Evolutionary conservation across 75 land plant species (phyloP).

Genomic region (Ceratopteris richardii): DNA sequence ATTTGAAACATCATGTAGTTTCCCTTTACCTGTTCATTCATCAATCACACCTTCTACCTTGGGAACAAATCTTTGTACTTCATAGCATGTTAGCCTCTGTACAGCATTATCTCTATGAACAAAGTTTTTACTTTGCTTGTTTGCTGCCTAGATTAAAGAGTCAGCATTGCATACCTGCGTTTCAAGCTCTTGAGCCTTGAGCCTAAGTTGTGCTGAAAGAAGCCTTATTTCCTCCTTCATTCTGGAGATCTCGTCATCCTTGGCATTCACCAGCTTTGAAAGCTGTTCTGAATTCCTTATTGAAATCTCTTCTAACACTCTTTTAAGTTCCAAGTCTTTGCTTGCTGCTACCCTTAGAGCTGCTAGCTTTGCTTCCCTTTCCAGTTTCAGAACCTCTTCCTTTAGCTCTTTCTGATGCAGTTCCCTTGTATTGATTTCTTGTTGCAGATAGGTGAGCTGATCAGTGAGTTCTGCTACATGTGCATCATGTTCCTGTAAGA

Average conservation of each 20-base stretch:
- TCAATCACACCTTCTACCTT: too few species aligned
- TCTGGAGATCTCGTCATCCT: slow-evolving; percentile 59
- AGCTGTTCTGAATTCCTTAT: slow-evolving; percentile 51
- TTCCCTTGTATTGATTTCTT: slow-evolving; percentile 48
- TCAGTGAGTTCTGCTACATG: slow-evolving; percentile 39
- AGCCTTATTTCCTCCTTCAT: slow-evolving; percentile 58
- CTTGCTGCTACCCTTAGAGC: slow-evolving; percentile 33
- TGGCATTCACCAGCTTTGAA: slow-evolving; percentile 30
- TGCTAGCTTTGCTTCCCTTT: slow-evolving; percentile 47
- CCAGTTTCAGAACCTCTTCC: slow-evolving; percentile 53
- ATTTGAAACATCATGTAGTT: too few species aligned
- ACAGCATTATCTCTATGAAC: neutral
- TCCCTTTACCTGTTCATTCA: too few species aligned
- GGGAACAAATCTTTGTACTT: too few species aligned
- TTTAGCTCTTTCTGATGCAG: slow-evolving; percentile 51
- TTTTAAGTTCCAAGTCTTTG: slow-evolving; percentile 48
- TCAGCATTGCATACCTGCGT: slow-evolving; percentile 37
- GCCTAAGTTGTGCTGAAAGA: slow-evolving; percentile 59
- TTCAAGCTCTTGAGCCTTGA: slow-evolving; percentile 57
- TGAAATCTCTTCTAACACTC: slow-evolving; percentile 46
- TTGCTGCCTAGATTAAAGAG: too few species aligned
- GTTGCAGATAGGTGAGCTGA: slow-evolving; percentile 45
- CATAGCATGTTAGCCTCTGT: neutral
- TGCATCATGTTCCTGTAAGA: slow-evolving; percentile 42
- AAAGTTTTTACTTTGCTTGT: neutral